Conservation (phyloP, 306 rosid genomes). For the Quercus mongolica region DNA sequence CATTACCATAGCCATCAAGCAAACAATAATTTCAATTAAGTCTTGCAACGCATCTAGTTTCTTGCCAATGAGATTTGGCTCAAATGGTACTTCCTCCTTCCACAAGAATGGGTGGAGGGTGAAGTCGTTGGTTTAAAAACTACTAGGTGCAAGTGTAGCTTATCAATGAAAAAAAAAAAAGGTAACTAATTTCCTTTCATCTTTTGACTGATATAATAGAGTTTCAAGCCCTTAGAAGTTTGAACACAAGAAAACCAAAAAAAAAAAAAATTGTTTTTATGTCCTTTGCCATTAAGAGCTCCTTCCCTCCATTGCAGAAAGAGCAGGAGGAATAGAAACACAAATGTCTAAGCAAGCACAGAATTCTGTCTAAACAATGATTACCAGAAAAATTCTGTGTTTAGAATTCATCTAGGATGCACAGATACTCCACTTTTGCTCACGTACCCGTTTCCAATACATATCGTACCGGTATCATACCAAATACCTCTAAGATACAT, state of each 20-base stretch:
- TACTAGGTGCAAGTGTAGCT: no score
- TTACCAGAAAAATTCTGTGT: background rate
- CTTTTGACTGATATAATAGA: background rate
- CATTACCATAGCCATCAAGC: background rate
- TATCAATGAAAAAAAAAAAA: no score
- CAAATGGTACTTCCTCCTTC: no score
- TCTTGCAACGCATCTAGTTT: background rate
- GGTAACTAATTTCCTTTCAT: background rate
- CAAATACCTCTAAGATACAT: no score
- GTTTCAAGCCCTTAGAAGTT: conserved; percentile 3
- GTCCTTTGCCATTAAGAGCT: background rate
- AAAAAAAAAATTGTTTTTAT: background rate
- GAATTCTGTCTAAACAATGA: background rate
- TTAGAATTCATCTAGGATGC: background rate
- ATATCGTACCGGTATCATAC: no score
- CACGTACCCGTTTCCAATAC: no score
- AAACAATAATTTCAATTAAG: background rate
- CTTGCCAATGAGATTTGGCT: background rate
- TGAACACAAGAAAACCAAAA: conserved; percentile 6
- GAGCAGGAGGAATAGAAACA: background rate
- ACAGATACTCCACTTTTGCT: no score
- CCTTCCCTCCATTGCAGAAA: background rate
- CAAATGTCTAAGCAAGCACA: background rate
- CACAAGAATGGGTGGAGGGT: no score
- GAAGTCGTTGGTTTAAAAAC: no score